These are phyloP conservation scores for bread wheat (Triticum aestivum) DNA, from an alignment of 176 grass and related monocot species.

Conservation along the genomic window IWGSC_CS_RefSeq_v2.1 NC_057804.1:28730243-28730742, in stretches of 20 bases:
- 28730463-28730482: conserved; percentile 38
- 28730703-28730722: no score
- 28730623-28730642: no score
- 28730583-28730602: no score
- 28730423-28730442: background rate
- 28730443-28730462: conserved; percentile 8
- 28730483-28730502: background rate
- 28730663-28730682: no score
- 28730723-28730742: no score
- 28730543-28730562: background rate
- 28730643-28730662: no score
- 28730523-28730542: no score
- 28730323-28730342: background rate
- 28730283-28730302: conserved; percentile 46
- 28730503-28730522: no score
- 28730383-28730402: background rate
- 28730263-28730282: conserved; percentile 35
- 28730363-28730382: background rate
- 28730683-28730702: no score
- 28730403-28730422: conserved; percentile 47
- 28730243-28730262: conserved; percentile 57
- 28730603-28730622: no score
- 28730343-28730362: background rate
- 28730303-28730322: conserved; percentile 55
- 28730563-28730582: no score